Conservation (phyloP, 331 rosid genomes). For the Malus hybrid region DNA sequence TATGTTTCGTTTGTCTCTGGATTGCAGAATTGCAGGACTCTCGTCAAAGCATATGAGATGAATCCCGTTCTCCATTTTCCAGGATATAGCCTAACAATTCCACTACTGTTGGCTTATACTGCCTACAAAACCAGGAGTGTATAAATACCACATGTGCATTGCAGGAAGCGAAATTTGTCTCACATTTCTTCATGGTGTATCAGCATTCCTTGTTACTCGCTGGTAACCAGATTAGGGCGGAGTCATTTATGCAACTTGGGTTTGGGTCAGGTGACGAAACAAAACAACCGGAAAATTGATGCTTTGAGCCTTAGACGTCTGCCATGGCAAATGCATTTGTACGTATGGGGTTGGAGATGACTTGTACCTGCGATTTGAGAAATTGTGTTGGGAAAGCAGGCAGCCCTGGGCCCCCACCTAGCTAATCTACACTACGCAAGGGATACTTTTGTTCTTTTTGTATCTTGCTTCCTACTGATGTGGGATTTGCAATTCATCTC, state of each 20-base stretch:
- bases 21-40: slow-evolving; percentile 67
- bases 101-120: slow-evolving; percentile 55
- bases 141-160: slow-evolving; percentile 12
- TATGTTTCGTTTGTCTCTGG: slow-evolving; percentile 9
- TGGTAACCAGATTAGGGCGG: not conserved
- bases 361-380: not conserved
- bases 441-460: not conserved
- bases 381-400: not conserved
- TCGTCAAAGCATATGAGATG: slow-evolving; percentile 85
- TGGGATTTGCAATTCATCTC: not conserved
- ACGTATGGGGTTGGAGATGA: not conserved
- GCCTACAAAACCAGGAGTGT: slow-evolving; percentile 42
- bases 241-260: not conserved
- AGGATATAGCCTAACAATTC: slow-evolving; percentile 54
- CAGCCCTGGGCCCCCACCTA: not conserved
- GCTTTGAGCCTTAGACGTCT: not conserved
- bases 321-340: not conserved
- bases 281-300: not conserved
- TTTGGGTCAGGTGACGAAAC: not conserved
- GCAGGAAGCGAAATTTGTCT: not conserved
- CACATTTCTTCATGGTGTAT: not conserved
- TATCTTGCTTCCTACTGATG: not conserved
- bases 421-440: not conserved
- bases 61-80: slow-evolving; percentile 70
- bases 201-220: not conserved